A percentile compares a stretch with the other conserved stretches of the same genome.
Evolutionary conservation across 108 stramenopile species (phyloP).

Genomic region (Fistulifera pelliculosa): DNA sequence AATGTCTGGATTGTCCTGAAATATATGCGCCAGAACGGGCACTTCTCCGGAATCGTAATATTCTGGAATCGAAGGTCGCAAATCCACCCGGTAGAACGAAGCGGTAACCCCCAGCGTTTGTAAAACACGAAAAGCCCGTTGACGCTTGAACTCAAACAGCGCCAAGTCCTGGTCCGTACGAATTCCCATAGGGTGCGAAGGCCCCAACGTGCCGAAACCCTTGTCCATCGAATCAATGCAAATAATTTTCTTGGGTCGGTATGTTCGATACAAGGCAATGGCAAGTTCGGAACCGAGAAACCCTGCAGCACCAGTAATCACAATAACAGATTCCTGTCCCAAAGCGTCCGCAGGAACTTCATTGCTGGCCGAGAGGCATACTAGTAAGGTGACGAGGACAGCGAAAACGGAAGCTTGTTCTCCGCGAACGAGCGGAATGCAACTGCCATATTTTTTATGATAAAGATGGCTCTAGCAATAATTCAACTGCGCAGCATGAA

Average conservation of each 20-base stretch:
- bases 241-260: constrained; percentile 45
- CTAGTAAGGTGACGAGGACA: too few relatives aligned
- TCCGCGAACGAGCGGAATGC: background rate
- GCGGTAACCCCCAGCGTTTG: constrained; percentile 30
- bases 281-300: constrained; percentile 74
- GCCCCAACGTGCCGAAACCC: constrained; percentile 18
- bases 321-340: constrained; percentile 45
- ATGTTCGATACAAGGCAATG: constrained; percentile 65
- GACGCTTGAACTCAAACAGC: constrained; percentile 64
- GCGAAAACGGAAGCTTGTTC: too few relatives aligned
- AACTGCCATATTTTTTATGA: too few relatives aligned
- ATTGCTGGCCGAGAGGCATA: background rate
- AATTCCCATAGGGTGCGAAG: background rate
- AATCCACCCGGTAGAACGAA: constrained; percentile 59
- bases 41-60: constrained; percentile 68
- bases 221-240: constrained; percentile 48
- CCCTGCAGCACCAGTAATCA: constrained; percentile 78
- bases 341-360: constrained; percentile 13
- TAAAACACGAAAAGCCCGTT: constrained; percentile 61
- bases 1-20: constrained; percentile 60
- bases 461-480: too few relatives aligned
- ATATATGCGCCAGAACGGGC: constrained; percentile 69
- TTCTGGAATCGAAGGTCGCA: constrained; percentile 80
- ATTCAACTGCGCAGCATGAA: too few relatives aligned
- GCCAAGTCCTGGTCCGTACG: constrained; percentile 44